Conservation (phyloP, 192 early-diverging fungal genomes). For the Allomyces macrogynus region DNA sequence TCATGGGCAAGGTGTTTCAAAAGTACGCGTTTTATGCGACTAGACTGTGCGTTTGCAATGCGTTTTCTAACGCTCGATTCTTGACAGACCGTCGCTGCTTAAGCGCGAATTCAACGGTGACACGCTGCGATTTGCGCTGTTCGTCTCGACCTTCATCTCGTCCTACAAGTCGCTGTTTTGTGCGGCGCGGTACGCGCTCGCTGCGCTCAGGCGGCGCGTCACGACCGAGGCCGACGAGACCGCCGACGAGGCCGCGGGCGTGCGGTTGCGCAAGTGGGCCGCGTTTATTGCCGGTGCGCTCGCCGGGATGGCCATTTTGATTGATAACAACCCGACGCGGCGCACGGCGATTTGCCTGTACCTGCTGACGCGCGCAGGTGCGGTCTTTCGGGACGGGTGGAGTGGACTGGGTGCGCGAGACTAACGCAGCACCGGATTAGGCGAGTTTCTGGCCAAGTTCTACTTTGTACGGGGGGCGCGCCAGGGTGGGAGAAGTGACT, state of each 20-base stretch:
- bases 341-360: slow-evolving; percentile 43
- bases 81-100: slow-evolving; percentile 9
- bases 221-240: neutral
- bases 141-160: slow-evolving; percentile 37
- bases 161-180: slow-evolving; percentile 45
- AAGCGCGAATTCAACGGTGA: slow-evolving; percentile 22
- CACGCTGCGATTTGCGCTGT: slow-evolving; percentile 39
- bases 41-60: neutral
- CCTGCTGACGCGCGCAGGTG: slow-evolving; percentile 28
- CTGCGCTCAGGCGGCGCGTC: neutral
- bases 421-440: too few species aligned
- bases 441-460: neutral
- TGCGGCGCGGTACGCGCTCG: slow-evolving; percentile 23
- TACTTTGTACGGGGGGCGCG: neutral
- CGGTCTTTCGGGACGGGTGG: too few species aligned
- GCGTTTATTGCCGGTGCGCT: slow-evolving; percentile 41
- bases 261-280: slow-evolving; percentile 19
- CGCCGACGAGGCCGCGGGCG: slow-evolving; percentile 15
- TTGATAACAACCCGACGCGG: slow-evolving; percentile 36
- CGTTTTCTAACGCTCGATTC: neutral
- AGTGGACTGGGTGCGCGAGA: too few species aligned
- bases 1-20: slow-evolving; percentile 32
- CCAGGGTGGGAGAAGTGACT: neutral
- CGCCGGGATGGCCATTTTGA: slow-evolving; percentile 31
- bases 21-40: slow-evolving; percentile 9